Conservation (phyloP, 805 yeast species). For the Candida ovalis region DNA sequence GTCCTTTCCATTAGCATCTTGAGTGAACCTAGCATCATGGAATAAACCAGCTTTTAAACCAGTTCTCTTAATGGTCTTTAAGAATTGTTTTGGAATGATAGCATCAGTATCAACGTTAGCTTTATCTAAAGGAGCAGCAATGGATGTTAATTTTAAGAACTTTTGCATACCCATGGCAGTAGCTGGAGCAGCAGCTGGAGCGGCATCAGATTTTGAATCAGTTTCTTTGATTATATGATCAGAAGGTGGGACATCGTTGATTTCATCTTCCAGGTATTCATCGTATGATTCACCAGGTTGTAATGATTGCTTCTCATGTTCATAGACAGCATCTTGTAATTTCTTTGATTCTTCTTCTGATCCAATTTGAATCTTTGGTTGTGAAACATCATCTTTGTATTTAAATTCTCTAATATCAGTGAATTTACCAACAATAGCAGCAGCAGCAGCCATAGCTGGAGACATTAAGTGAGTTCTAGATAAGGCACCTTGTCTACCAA, state of each 20-base stretch:
- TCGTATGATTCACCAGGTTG: slow-evolving; percentile 52
- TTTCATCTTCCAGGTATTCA: slow-evolving; percentile 44
- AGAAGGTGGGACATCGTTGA: slow-evolving; percentile 61
- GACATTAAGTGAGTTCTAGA: slow-evolving; percentile 97
- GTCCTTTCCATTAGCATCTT: slow-evolving; percentile 66
- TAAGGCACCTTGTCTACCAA: slow-evolving; percentile 97
- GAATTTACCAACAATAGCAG: slow-evolving; percentile 87
- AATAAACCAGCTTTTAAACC: slow-evolving; percentile 87
- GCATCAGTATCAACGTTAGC: slow-evolving; percentile 98
- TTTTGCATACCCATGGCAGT: slow-evolving; percentile 62
- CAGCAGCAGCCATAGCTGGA: slow-evolving; percentile 99
- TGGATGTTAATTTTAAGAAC: slow-evolving; percentile 71
- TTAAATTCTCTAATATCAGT: slow-evolving; percentile 84
- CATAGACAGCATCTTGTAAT: slow-evolving; percentile 66
- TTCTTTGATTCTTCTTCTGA: slow-evolving; percentile 48
- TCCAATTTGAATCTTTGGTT: slow-evolving; percentile 50
- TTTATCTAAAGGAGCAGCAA: slow-evolving; percentile 91
- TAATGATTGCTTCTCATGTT: slow-evolving; percentile 59
- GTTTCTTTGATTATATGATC: slow-evolving; percentile 39
- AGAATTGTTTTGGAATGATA: slow-evolving; percentile 96
- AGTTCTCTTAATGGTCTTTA: slow-evolving; percentile 96
- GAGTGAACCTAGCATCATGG: slow-evolving; percentile 81
- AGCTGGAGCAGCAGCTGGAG: slow-evolving; percentile 31
- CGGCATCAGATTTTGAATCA: slow-evolving; percentile 19
- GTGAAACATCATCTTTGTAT: slow-evolving; percentile 52